Percentiles rank a stretch among this genome's conserved stretches.
Evolutionary conservation across 345 rosid species (phyloP).

Genomic region (Sisymbrium altissimum): DNA sequence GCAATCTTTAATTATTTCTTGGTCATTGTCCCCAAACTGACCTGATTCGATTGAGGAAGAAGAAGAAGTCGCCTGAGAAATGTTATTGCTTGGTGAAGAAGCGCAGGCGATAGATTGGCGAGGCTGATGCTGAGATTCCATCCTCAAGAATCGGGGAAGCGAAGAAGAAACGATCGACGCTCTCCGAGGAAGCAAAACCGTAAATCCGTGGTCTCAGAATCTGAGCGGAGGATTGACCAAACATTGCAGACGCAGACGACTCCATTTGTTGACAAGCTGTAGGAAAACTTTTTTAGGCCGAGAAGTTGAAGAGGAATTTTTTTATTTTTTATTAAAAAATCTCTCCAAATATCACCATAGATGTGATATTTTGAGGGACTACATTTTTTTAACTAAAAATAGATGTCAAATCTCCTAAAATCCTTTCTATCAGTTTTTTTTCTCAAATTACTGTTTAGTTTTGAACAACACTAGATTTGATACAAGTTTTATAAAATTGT

Average conservation of each 20-base stretch:
- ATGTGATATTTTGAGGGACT: too few relatives aligned
- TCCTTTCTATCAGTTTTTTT: too few relatives aligned
- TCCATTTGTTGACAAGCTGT: constrained; percentile 20
- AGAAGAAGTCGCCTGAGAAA: background rate
- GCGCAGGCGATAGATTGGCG: constrained; percentile 17
- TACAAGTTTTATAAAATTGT: too few relatives aligned
- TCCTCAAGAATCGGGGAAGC: constrained; percentile 7
- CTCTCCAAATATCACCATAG: too few relatives aligned
- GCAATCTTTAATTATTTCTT: constrained; percentile 13
- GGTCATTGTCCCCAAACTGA: constrained; percentile 3
- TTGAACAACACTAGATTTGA: too few relatives aligned
- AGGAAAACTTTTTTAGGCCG: too few relatives aligned
- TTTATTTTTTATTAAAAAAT: too few relatives aligned
- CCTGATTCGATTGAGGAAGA: constrained; percentile 6
- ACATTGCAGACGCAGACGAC: constrained; percentile 21
- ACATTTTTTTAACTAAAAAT: too few relatives aligned
- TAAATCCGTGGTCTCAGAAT: constrained; percentile 6
- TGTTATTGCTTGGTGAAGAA: constrained; percentile 3
- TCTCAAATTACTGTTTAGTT: too few relatives aligned
- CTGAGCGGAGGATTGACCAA: constrained; percentile 20
- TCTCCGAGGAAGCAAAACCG: background rate
- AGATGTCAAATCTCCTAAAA: too few relatives aligned
- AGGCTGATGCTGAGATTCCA: constrained; percentile 24
- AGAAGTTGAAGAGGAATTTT: too few relatives aligned
- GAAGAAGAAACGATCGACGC: constrained; percentile 4